Evolutionary conservation across 371 early-diverging fungal genomes (phyloP).

Genomic region (Zancudomyces culisetae): DNA sequence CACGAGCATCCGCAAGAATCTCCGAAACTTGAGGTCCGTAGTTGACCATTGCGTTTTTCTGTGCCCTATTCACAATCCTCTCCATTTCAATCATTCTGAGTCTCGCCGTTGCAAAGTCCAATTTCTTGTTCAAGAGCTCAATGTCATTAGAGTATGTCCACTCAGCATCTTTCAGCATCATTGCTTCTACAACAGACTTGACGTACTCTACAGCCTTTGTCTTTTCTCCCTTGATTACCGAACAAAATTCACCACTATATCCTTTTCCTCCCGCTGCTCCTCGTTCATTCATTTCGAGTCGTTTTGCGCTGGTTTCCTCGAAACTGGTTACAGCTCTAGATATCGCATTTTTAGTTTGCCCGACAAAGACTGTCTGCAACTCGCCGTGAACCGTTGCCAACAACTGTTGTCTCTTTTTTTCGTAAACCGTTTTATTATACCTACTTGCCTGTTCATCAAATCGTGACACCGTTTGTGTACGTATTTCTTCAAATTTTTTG

Average conservation of each 20-base stretch:
- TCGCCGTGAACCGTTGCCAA: conserved; percentile 49
- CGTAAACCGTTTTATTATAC: conserved; percentile 76
- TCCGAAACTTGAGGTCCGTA: conserved; percentile 50
- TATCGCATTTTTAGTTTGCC: conserved; percentile 70
- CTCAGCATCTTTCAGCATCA: conserved; percentile 27
- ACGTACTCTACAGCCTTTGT: conserved; percentile 8
- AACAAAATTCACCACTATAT: conserved; percentile 1
- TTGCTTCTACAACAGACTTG: conserved; percentile 4
- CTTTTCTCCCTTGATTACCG: conserved; percentile 8
- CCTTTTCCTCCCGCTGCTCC: not conserved
- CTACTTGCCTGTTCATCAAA: conserved; percentile 83
- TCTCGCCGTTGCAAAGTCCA: conserved; percentile 39
- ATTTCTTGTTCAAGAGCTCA: conserved; percentile 37
- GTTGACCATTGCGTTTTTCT: conserved; percentile 37
- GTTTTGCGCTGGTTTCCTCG: conserved; percentile 25
- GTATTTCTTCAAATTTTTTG: conserved; percentile 33
- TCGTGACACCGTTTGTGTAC: conserved; percentile 34
- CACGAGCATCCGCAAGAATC: conserved; percentile 38
- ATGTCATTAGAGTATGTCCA: conserved; percentile 57
- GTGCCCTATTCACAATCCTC: conserved; percentile 45
- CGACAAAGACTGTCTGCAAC: conserved; percentile 55
- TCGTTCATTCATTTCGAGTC: conserved; percentile 8
- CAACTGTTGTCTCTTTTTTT: conserved; percentile 66
- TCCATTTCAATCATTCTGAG: conserved; percentile 59
- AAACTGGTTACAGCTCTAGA: conserved; percentile 46